A percentile compares a stretch with the other conserved stretches of the same genome.
Conservation (phyloP, 768 basidiomycete genomes). For the Boletus reticuloceps region DNA sequence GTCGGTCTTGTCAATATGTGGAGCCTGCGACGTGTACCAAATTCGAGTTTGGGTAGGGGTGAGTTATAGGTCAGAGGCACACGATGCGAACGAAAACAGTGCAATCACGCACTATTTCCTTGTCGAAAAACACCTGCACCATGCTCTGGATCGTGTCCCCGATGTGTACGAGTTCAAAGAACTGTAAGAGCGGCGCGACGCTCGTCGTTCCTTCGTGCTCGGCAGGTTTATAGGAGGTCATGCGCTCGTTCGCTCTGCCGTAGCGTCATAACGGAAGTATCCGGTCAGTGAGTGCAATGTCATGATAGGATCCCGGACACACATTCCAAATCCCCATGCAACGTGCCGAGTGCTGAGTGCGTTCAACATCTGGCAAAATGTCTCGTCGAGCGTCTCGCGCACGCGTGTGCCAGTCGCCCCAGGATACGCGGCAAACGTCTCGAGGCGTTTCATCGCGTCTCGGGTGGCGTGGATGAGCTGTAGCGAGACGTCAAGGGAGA, state of each 20-base stretch:
- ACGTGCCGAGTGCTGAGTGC: conserved; percentile 79
- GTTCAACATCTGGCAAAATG: conserved; percentile 82
- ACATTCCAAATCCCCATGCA: conserved; percentile 74
- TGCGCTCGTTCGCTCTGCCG: conserved; percentile 79
- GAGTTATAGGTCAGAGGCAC: not conserved
- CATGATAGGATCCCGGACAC: conserved; percentile 22
- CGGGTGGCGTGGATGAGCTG: conserved; percentile 93
- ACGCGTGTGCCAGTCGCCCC: conserved; percentile 86
- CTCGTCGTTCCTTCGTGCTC: conserved; percentile 78
- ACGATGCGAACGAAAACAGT: not conserved
- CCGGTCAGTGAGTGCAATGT: not conserved
- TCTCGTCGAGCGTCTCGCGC: conserved; percentile 89
- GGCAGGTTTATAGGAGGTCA: conserved; percentile 86
- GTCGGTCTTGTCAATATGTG: conserved; percentile 89
- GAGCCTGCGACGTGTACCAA: conserved; percentile 45
- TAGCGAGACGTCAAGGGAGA: conserved; percentile 88
- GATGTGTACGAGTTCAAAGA: conserved; percentile 95
- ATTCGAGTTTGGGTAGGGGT: not conserved
- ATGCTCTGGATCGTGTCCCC: conserved; percentile 98
- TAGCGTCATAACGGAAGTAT: not conserved
- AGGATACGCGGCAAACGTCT: conserved; percentile 87
- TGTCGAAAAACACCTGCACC: conserved; percentile 98
- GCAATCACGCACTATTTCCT: conserved; percentile 67
- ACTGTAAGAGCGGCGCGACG: conserved; percentile 92
- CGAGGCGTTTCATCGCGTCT: conserved; percentile 87